phyloP scores from a whole-genome alignment of 805 yeast genomes.

The Candida insectorum region DNA sequence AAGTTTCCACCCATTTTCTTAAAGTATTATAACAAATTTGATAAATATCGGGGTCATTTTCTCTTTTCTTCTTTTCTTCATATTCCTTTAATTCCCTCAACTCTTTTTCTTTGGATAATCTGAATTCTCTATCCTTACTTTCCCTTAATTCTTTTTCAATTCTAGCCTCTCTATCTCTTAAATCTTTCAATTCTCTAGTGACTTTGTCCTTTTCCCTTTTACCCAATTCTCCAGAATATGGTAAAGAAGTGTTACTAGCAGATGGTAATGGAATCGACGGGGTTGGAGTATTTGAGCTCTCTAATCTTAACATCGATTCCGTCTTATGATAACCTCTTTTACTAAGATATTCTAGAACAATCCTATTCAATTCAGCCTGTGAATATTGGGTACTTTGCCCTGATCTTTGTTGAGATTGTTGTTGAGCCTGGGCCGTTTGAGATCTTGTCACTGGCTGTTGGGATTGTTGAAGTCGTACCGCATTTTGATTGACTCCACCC shows the following conservation, averaged over 20 bases:
- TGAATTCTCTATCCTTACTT: constrained; percentile 33
- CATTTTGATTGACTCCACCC: too few relatives aligned
- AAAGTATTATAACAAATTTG: constrained; percentile 77
- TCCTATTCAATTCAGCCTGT: constrained; percentile 84
- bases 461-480: too few relatives aligned
- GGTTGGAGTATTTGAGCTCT: constrained; percentile 61
- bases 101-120: constrained; percentile 38
- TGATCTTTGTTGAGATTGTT: constrained; percentile 7
- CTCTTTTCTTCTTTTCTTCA: constrained; percentile 43
- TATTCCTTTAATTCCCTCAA: constrained; percentile 35
- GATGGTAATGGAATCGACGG: constrained; percentile 49
- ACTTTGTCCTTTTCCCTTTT: constrained; percentile 25
- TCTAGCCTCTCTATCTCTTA: constrained; percentile 29
- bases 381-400: constrained; percentile 50
- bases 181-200: constrained; percentile 30
- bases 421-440: constrained; percentile 11
- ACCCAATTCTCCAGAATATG: constrained; percentile 31
- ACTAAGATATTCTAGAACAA: constrained; percentile 87
- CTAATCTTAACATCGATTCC: constrained; percentile 90
- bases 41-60: constrained; percentile 66
- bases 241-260: constrained; percentile 39
- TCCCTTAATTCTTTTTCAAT: constrained; percentile 39
- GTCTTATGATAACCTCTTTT: constrained; percentile 94
- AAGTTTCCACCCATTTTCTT: constrained; percentile 85
- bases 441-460: constrained; percentile 13